A percentile compares a stretch with the other conserved stretches of the same genome.
phyloP scores from a whole-genome alignment of 345 rosid species.

The Dovyalis caffra region DNA sequence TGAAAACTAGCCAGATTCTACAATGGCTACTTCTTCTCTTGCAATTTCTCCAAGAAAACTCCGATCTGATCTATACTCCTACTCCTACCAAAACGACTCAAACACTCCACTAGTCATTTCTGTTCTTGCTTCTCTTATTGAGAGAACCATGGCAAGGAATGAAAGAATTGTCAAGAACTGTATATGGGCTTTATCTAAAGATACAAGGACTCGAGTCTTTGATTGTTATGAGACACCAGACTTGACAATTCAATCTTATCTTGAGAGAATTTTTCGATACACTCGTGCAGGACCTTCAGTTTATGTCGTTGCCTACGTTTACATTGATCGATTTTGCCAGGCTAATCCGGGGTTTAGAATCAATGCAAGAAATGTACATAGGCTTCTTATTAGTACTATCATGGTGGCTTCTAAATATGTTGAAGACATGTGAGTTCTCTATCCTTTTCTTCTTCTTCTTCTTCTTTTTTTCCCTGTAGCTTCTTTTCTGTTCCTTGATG shows the following conservation, averaged over 20 bases:
- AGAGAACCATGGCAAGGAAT: slow-evolving; percentile 67
- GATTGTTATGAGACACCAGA: slow-evolving; percentile 77
- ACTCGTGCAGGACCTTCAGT: slow-evolving; percentile 81
- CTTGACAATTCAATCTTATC: slow-evolving; percentile 72
- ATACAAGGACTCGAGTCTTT: slow-evolving; percentile 46
- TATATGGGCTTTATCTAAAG: slow-evolving; percentile 33
- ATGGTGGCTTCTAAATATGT: slow-evolving; percentile 92
- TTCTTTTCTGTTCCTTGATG: background rate
- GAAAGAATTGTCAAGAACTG: slow-evolving; percentile 53
- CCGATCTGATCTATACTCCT: slow-evolving; percentile 75
- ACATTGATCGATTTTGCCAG: slow-evolving; percentile 84
- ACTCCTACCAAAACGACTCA: slow-evolving; percentile 56
- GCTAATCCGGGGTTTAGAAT: slow-evolving; percentile 67
- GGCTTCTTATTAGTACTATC: slow-evolving; percentile 78
- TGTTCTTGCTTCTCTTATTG: slow-evolving; percentile 72
- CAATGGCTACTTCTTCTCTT: slow-evolving; percentile 45
- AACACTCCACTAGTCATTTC: slow-evolving; percentile 71
- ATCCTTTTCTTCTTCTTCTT: background rate
- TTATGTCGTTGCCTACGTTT: slow-evolving; percentile 82
- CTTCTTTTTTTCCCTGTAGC: background rate
- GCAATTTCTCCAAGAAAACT: slow-evolving; percentile 76
- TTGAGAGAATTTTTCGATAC: slow-evolving; percentile 85
- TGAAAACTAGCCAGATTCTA: background rate
- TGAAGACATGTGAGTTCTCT: slow-evolving; percentile 79
- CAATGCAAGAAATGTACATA: slow-evolving; percentile 63